Evolutionary conservation across 805 yeast genomes (phyloP), one percentile per base, ranked within the genome.

Genomic region (Ogataea paradorogensis): DNA sequence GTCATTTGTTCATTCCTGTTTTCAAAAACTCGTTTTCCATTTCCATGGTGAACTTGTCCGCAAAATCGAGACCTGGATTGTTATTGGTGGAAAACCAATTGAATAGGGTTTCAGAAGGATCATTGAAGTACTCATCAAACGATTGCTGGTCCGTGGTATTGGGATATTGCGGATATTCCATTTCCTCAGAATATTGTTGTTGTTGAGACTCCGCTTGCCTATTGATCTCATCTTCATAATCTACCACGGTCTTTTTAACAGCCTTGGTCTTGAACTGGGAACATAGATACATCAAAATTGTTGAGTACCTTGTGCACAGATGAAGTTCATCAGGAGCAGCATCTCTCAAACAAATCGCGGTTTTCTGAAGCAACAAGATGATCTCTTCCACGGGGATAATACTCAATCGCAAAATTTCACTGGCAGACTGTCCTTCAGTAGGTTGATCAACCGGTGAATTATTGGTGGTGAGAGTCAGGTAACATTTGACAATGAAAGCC

Each of bases 291-390:
- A 84, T 73, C 51, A 87, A 63, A 36, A 84, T 83, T 10, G 85
- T 82, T 9, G 89, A 80, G 55, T 87, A 87, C 34, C 95, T 66
- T 0, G 86, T 78, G 58, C 95, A 83, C 23, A 89, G 66, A 64
- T 89, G 96, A 27, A 89, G 66, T 48, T 87, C 95, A 62, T 89
- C 96, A 0, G 96, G 96, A 1, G 95, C 76, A 18, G 95, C 84
- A 51, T 85, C 95, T 41, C 88, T 63, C 27, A 89, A 62, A 1
- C 83, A 80, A 11, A 78, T 70, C 0, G 96, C 91, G 1, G 90
- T 82, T 38, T 73, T 72, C 46, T 81, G 84, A 38, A 89, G 78
- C 27, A 80, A 72, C 18, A 71, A 71, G 11, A 84, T 67, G 11
- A 85, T 81, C 42, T 84, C 91, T 38, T 83, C 88, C 2, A 77